Percentiles rank a stretch among this genome's conserved stretches.
These are phyloP conservation scores for Plantago coronopus DNA, from an alignment of 305 asterid genomes.

Conservation along the genomic window DNA sequence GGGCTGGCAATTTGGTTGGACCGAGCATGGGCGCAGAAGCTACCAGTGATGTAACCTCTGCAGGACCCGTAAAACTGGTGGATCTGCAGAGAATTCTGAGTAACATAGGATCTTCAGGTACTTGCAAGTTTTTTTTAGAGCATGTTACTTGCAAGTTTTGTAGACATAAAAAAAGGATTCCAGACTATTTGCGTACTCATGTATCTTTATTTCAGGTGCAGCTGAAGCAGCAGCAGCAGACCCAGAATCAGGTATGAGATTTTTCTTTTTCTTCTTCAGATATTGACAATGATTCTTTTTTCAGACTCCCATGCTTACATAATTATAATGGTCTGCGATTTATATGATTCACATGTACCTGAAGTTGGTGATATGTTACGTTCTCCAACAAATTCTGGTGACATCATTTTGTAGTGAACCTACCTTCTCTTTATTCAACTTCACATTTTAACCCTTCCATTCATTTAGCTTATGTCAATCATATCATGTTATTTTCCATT, in stretches of 20 bases:
- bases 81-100: constrained; percentile 92
- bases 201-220: constrained; percentile 28
- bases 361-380: too few relatives aligned
- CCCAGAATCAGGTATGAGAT: constrained; percentile 77
- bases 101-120: constrained; percentile 80
- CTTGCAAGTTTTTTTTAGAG: constrained; percentile 14
- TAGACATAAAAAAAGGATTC: constrained; percentile 14
- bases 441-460: too few relatives aligned
- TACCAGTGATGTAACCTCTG: constrained; percentile 76
- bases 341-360: too few relatives aligned
- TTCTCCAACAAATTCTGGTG: too few relatives aligned
- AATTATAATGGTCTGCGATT: too few relatives aligned
- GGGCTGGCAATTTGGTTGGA: constrained; percentile 87
- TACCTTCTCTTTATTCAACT: too few relatives aligned
- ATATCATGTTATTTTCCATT: neutral
- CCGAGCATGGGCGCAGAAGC: constrained; percentile 76
- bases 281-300: too few relatives aligned
- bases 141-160: constrained; percentile 24
- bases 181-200: constrained; percentile 24
- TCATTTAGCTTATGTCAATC: neutral
- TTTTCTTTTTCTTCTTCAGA: constrained; percentile 8
- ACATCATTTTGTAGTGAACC: too few relatives aligned
- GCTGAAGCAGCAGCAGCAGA: constrained; percentile 51
- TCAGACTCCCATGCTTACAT: too few relatives aligned
- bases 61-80: constrained; percentile 85